Base-by-base conservation (phyloP, 2,329 filamentous ascomycete species). In the Sporothrix phasma region DNA sequence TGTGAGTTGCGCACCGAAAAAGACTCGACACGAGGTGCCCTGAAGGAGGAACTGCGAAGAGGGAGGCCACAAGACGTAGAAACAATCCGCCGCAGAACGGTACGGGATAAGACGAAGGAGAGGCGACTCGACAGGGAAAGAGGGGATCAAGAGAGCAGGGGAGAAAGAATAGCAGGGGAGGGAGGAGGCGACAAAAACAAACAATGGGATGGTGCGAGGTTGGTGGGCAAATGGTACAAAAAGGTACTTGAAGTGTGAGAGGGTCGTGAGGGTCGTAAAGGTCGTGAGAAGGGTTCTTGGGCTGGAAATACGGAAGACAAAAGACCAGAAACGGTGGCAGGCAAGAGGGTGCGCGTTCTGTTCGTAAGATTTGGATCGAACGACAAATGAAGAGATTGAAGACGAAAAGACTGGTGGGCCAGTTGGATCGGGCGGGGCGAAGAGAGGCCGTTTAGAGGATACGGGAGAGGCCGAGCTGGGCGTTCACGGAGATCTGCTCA, bases 381-480 rank as follows among this genome's bases (percentile, higher is more conserved):
- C 2, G 54, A 58, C 13, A n/a, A n/a, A n/a, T n/a, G 37, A 17
- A 59, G 22, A 59, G 15, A 17, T 45, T 7, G 37, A 26, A 47
- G n/a, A n/a, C n/a, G n/a, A 47, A 22, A 7, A 8, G 39, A 5
- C 11, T 37, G 37, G 60, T 15, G 26, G 26, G 26, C 47, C n/a
- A 19, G 22, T 56, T 56, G 31, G 29, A 37, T 22, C 51, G 39
- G 51, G 7, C 31, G 51, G 39, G 51, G 34, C 34, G 29, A 43
- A 34, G 53, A 63, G 31, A 49, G 24, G 59, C n/a, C 26, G 15
- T 43, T 41, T 37, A 31, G 34, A 37, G 3, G 10, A 37, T 26
- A 49, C 41, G 62, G 62, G 62, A 63, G 53, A n/a, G 62, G 53
- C 53, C 51, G 62, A 63, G 31, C 11, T 34, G 37, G 34, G 22